phyloP scores from a whole-genome alignment of 2,329 filamentous ascomycete genomes.

The Fusarium citri region DNA sequence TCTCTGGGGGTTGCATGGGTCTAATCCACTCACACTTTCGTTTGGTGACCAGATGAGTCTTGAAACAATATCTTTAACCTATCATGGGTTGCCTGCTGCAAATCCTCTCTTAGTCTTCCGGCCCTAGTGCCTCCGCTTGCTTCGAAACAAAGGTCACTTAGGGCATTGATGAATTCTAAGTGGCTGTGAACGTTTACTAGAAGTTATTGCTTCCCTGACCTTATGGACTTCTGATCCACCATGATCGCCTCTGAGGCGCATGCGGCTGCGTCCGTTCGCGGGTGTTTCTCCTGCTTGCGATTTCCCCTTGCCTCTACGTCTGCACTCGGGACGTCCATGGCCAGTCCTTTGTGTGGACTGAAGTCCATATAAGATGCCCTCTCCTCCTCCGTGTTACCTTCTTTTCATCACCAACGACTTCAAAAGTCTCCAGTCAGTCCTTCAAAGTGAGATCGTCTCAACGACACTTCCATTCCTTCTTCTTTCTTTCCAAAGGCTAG shows the following conservation, averaged over 20 bases:
- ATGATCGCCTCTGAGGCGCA: constrained; percentile 33
- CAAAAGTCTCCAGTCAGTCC: constrained; percentile 46
- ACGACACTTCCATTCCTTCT: constrained; percentile 47
- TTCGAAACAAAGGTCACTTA: constrained; percentile 52
- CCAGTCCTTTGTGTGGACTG: constrained; percentile 35
- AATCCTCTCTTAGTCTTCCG: constrained; percentile 42
- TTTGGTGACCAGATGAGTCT: constrained; percentile 44
- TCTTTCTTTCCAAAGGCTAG: constrained; percentile 45
- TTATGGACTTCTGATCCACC: constrained; percentile 29
- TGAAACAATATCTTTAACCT: constrained; percentile 48
- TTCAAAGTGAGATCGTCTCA: constrained; percentile 47
- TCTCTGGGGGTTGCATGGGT: constrained; percentile 35
- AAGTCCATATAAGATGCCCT: constrained; percentile 43
- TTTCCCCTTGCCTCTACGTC: constrained; percentile 28
- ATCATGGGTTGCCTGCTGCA: constrained; percentile 44
- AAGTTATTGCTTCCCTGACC: constrained; percentile 49
- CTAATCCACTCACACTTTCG: constrained; percentile 40
- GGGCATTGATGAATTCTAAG: constrained; percentile 37
- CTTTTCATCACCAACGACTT: constrained; percentile 40
- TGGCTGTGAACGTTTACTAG: constrained; percentile 34
- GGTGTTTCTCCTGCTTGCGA: constrained; percentile 21
- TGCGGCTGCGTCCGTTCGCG: constrained; percentile 38
- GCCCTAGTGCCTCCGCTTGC: constrained; percentile 52
- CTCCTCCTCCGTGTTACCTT: constrained; percentile 22
- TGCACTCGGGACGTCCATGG: constrained; percentile 16